Percentiles rank a stretch among this genome's conserved stretches.
These are phyloP conservation scores for Candida tunisiensis DNA, from an alignment of 1,139 yeast genomes.

Conservation along the genomic window DNA sequence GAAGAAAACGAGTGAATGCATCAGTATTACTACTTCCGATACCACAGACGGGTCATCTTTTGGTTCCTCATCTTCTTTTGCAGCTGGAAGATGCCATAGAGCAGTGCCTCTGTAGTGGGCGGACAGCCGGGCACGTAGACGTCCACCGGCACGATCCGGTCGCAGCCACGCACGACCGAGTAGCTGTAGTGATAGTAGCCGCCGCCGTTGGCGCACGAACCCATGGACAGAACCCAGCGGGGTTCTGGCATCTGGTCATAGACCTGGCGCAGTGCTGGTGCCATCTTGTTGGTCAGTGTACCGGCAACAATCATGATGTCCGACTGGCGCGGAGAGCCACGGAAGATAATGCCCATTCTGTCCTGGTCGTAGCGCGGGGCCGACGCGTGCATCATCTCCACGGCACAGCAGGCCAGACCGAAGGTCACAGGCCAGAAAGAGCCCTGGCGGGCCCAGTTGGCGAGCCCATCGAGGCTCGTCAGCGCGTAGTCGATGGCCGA, in stretches of 20 bases:
- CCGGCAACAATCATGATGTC: conserved; percentile 93
- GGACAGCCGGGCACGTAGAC: conserved; percentile 92
- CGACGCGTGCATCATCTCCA: conserved; percentile 91
- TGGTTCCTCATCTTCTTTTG: conserved; percentile 82
- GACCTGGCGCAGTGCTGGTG: conserved; percentile 84
- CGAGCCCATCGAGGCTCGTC: conserved; percentile 70
- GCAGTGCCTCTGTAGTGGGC: conserved; percentile 79
- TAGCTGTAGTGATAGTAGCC: conserved; percentile 87
- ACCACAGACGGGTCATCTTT: conserved; percentile 74
- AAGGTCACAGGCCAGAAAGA: conserved; percentile 92
- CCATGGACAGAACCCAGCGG: conserved; percentile 81
- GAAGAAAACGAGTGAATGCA: not conserved
- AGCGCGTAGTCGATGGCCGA: conserved; percentile 65
- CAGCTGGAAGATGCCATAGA: conserved; percentile 80
- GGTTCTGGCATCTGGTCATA: conserved; percentile 95
- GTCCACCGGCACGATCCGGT: conserved; percentile 77
- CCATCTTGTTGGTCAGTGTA: conserved; percentile 84
- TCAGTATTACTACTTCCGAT: conserved; percentile 33
- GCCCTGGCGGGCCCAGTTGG: conserved; percentile 87
- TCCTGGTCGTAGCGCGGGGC: conserved; percentile 90
- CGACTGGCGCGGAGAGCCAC: conserved; percentile 89
- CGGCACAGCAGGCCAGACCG: conserved; percentile 88
- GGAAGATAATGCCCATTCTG: conserved; percentile 82
- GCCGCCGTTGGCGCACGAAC: conserved; percentile 90
- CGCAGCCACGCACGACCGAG: conserved; percentile 83